Evolutionary conservation across 2,329 filamentous ascomycete genomes (phyloP), one percentile per base, ranked within the genome.

Genomic region (Penicillium sp.): DNA sequence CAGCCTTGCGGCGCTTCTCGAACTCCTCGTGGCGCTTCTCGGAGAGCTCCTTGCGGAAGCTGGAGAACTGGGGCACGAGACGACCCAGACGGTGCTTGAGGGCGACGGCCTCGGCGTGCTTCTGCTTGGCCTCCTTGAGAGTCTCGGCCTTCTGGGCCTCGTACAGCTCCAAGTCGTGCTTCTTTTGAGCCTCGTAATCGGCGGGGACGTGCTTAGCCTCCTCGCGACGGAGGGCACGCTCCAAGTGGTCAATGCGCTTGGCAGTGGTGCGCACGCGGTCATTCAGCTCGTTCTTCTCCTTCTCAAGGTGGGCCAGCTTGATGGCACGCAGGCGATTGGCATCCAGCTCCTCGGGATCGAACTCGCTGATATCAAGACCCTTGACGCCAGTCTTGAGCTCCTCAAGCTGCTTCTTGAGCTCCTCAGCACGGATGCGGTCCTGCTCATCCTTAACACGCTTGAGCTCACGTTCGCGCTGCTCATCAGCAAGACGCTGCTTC

Each of bases 191-290:
- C 66, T 91, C 89, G 74, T 96, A 97, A 73, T 99, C 95, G 54
- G 89, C 87, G 60, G 88, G 83, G 61, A 98, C 82, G 80, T 97
- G 94, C 86, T 97, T 97, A 73, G 89, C 81, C 79, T 99, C 95
- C 81, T 98, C 95, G 77, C 94, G 92, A 72, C 95, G 89, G 85
- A 96, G 96, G 40, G 95, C 95, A 82, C 95, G 91, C 83, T 99
- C 95, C 70, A 99, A 82, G 80, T 99, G 94, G 75, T 99, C 95
- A 71, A 97, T 91, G 66, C 95, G 90, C 87, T 97, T 98, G 77
- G 90, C 92, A 62, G 93, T 96, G 71, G 96, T 87, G 71, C 93
- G 89, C 56, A 98, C 87, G 76, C 91, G 92, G 80, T 97, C 93
- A 66, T 91, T 92, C 68, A 97, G 88, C 74, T 95, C 93, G 73